Evolutionary conservation across 306 rosid genomes (phyloP).

Genomic region (Benincasa hispida): DNA sequence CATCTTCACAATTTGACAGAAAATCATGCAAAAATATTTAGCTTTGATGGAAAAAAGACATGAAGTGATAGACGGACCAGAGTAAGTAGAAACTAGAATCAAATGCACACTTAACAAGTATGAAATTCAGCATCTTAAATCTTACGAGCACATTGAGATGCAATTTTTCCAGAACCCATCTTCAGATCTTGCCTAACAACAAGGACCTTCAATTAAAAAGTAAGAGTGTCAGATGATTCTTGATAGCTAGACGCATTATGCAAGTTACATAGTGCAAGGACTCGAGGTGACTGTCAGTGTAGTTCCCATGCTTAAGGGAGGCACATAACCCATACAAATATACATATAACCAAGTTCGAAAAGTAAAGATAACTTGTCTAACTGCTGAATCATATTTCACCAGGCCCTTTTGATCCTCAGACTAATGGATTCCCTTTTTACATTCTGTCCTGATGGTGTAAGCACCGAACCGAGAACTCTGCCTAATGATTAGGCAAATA

Average conservation of each 20-base stretch:
- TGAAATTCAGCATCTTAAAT: constrained; percentile 17
- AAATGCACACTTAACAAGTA: neutral
- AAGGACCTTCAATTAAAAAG: constrained; percentile 34
- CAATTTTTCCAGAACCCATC: constrained; percentile 89
- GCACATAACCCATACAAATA: neutral
- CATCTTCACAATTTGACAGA: constrained; percentile 39
- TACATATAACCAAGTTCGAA: neutral
- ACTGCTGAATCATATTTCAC: neutral
- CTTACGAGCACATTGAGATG: constrained; percentile 97
- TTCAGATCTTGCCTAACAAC: constrained; percentile 82
- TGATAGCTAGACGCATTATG: neutral
- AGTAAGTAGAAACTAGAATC: neutral
- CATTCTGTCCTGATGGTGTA: neutral
- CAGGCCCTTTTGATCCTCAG: neutral
- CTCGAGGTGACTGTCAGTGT: neutral
- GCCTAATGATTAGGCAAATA: neutral
- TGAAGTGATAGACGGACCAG: neutral
- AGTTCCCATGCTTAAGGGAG: neutral
- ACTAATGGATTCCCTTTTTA: neutral
- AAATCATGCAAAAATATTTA: neutral
- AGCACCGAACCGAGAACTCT: neutral
- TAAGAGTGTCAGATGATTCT: neutral
- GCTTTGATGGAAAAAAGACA: neutral
- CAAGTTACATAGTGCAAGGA: neutral
- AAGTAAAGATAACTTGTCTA: neutral